Conservation (phyloP, 129 eudicot genomes). For the Tagetes patula region DNA sequence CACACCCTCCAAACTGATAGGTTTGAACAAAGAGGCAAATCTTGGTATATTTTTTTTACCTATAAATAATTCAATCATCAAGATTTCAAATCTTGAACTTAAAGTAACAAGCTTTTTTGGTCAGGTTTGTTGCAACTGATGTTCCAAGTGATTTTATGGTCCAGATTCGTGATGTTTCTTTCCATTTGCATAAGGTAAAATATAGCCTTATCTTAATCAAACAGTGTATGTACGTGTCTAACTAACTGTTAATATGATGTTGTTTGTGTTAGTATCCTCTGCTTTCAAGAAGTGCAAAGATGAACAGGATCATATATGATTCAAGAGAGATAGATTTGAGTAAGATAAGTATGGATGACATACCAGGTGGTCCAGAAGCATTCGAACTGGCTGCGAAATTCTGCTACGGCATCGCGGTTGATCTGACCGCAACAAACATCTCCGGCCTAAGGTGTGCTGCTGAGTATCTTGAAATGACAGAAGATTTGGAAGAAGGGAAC, state of each 20-base stretch:
- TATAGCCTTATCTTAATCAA: background rate
- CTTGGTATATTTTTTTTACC: slow-evolving; percentile 50
- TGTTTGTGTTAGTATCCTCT: slow-evolving; percentile 63
- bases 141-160: slow-evolving; percentile 88
- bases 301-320: slow-evolving; percentile 81
- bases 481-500: slow-evolving; percentile 97
- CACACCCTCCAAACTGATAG: slow-evolving; percentile 74
- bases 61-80: too few relatives aligned
- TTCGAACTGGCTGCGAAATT: slow-evolving; percentile 93
- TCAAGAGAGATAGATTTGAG: slow-evolving; percentile 63
- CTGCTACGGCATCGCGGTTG: slow-evolving; percentile 96
- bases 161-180: slow-evolving; percentile 74
- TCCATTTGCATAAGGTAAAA: slow-evolving; percentile 95
- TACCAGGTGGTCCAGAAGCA: slow-evolving; percentile 91
- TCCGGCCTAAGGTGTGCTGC: slow-evolving; percentile 95
- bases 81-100: background rate
- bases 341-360: slow-evolving; percentile 63
- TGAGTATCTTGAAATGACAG: slow-evolving; percentile 95
- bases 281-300: slow-evolving; percentile 84
- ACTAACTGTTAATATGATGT: background rate
- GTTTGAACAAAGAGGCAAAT: slow-evolving; percentile 88
- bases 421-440: slow-evolving; percentile 84
- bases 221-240: background rate
- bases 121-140: slow-evolving; percentile 90
- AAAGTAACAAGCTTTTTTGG: slow-evolving; percentile 9